Evolutionary conservation across 2,329 filamentous ascomycete genomes (phyloP).

Genomic region (Xylaria sp.): DNA sequence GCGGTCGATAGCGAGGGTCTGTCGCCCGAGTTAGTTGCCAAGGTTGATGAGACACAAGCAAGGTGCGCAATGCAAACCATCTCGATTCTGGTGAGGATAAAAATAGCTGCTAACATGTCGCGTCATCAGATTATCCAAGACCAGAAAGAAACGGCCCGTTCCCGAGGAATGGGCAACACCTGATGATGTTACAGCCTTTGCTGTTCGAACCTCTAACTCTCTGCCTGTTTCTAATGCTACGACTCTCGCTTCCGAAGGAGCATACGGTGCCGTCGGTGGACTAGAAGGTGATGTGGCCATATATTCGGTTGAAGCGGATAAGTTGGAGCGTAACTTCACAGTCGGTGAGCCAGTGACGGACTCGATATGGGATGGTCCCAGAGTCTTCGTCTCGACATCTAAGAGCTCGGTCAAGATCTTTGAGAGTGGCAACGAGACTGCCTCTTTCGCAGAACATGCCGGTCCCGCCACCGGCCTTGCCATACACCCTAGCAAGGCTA

Average conservation of each 20-base stretch:
- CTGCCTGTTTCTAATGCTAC: constrained; percentile 61
- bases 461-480: constrained; percentile 82
- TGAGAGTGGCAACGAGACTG: constrained; percentile 74
- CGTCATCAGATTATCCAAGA: constrained; percentile 77
- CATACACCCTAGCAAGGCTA: constrained; percentile 82
- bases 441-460: constrained; percentile 81
- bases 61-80: constrained; percentile 65
- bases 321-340: constrained; percentile 73
- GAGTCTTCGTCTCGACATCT: constrained; percentile 77
- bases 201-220: constrained; percentile 58
- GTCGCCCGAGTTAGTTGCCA: constrained; percentile 74
- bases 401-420: constrained; percentile 85
- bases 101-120: constrained; percentile 30
- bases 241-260: constrained; percentile 64
- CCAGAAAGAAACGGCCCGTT: constrained; percentile 87
- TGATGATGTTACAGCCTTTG: constrained; percentile 71
- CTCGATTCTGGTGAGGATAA: constrained; percentile 25
- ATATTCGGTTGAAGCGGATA: constrained; percentile 77
- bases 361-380: constrained; percentile 72
- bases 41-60: constrained; percentile 83
- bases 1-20: constrained; percentile 85
- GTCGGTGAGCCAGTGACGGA: constrained; percentile 75
- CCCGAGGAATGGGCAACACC: constrained; percentile 86
- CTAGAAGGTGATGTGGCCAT: constrained; percentile 78
- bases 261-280: constrained; percentile 79